Base-by-base conservation (phyloP, 177 flowering plant genomes). In the Vitis hybrid region DNA sequence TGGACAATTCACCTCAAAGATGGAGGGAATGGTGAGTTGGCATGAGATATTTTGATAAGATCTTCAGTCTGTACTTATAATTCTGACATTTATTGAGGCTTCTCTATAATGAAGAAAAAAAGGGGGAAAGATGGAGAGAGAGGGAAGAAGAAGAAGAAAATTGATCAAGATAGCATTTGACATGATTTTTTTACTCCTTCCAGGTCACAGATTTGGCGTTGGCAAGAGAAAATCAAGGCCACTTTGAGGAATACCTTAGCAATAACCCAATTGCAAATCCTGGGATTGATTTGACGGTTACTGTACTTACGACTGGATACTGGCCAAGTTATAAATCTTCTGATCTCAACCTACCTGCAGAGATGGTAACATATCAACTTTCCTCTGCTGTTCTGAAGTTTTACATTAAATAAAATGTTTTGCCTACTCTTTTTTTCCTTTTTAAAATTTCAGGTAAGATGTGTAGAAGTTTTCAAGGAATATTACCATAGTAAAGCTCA, bases 271-370 rank as follows among this genome's bases (percentile, higher is more conserved):
- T 49, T 72, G 73, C 72, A 59, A 68, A 70, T 72, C 85, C 86
- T 63, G 86, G 86, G 21, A 79, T 81, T 69, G 88, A 85, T 60
- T 75, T 85, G 68, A 74, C 80, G 12, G 86, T 83, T 15, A 83
- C 85, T 52, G 86, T 85, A 24, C 76, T 85, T 1, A 81, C 86
- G 5, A 83, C 85, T 35, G 85, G 85, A 5, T 81, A 73, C 66
- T 85, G 88, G 88, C 88, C 88, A 52, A 83, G 81, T 75, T 85
- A 85, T 49, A 81, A 83, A 51, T 79, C 88, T 3, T 81, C 69
- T 66, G 86, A 85, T 70, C 74, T 85, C 13, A 81, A 73, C 62
- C 84, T 85, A 21, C 88, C 88, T 1, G 73, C 71, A 21, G 88
- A 85, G 68, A 81, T 85, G 88, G 85, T 81, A 73, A 62, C 15